Base-by-base conservation (phyloP, 2,329 filamentous ascomycete species). In the Sporothrix brunneoviolacea region DNA sequence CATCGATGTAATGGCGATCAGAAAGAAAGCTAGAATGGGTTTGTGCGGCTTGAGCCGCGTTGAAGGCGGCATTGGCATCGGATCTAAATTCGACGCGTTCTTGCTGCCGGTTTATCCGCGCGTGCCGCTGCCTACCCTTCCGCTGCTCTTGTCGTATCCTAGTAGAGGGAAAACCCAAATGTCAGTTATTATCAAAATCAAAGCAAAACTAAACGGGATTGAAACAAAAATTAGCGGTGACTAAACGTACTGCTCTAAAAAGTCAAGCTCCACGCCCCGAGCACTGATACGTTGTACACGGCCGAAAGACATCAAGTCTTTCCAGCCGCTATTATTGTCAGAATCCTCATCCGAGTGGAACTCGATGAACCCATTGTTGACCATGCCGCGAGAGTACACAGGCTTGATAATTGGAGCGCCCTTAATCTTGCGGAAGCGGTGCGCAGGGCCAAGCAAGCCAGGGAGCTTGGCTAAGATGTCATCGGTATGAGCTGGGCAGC, bases 401-500 rank as follows among this genome's bases (percentile, higher is more conserved):
- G 80, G 79, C 30, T 70, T 68, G 56, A 84, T 74, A 40, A 67
- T 24, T 3, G 74, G 66, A 10, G 71, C 68, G 41, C 74, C 72
- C 65, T 79, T 83, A 61, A 83, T 68, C 64, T 74, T 80, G 55
- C 81, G 79, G 65, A 76, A 79, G 50, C 75, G 74, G 62, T 84
- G 81, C 21, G 80, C 80, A 4, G 79, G 79, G 2, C 71, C 80
- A 22, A 84, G 70, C 41, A 72, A 67, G 18, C 66, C 66, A 8
- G 83, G 79, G 18, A 84, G 68, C 41, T 76, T 70, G 27, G 70
- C 70, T 51, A 95, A 73, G 51, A 91, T 76, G 55, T 91, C 83
- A 48, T 93, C 88, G 37, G 86, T 75, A 64, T 98, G 93, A 56
- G 86, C 82, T 44, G 91, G 91, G 63, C 93, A 98, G 67, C 83